Evolutionary conservation across 192 early-diverging fungal species (phyloP), one percentile per base, ranked within the genome.

Genomic region (Coemansia sp.): DNA sequence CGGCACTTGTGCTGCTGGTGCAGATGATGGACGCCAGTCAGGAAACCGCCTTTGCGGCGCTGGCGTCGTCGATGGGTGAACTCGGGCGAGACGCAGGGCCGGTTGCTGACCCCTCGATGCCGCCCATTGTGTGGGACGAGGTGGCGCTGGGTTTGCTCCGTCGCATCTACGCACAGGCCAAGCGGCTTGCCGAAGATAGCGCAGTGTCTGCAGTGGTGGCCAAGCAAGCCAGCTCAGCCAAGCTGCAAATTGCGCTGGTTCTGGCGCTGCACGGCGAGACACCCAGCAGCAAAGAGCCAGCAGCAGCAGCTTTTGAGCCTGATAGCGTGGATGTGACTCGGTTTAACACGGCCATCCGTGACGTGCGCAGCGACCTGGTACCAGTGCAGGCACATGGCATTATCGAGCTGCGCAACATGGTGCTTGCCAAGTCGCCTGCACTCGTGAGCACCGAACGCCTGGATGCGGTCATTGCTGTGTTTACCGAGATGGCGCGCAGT

Each of bases 321-420:
- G 64, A 48, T 54, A 66, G 73, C 42, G 72, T 53, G 19, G 87
- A 79, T 14, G 65, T 81, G 54, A 67, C 82, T 56, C 83, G 84
- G 32, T 91, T 93, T 60, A 82, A 75, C 14, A 82, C 87, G 35
- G 92, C 93, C 0, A 69, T 98, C 76, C 85, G 88, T 18, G 91
- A 92, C 14, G 70, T 94, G 0, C 78, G 81, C 32, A 88, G 91
- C 64, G 85, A 87, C 9, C 68, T 96, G 19, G 71, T 96, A 24
- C 95, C 95, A 0, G 86, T 98, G 4, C 83, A 88, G 26, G 95
- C 94, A 3, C 90, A 94, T 35, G 95, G 95, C 5, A 86, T 96
- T 55, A 84, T 84, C 8, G 83, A 90, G 63, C 70, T 98, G 41
- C 86, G 88, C 35, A 85, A 90, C 62, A 82, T 98, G 89, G 83